A percentile compares a stretch with the other conserved stretches of the same genome.
Conservation (phyloP, 2,329 filamentous ascomycete species). For the Epichloe gansuensis region DNA sequence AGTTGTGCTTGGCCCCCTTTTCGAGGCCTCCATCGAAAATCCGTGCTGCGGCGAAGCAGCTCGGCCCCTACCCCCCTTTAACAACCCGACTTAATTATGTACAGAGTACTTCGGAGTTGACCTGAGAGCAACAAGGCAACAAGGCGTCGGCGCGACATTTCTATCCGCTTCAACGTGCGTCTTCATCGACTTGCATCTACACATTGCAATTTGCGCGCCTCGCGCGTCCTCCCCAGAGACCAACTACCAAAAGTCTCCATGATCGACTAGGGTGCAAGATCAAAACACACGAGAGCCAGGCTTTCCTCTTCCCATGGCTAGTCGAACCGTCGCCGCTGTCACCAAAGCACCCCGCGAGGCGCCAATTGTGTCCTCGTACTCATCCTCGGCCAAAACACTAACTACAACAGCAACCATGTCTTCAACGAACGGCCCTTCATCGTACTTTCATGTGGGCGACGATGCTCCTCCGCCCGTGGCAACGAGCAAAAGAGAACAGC, state of each 20-base stretch:
- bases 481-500: conserved; percentile 3
- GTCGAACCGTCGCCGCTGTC: background rate
- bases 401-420: conserved; percentile 1
- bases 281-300: background rate
- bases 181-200: background rate
- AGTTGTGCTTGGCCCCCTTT: background rate
- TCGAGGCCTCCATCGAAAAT: background rate
- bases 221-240: background rate
- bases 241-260: too few species aligned
- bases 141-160: background rate
- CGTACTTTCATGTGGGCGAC: conserved; percentile 11
- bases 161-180: background rate
- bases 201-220: background rate
- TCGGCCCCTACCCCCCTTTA: too few species aligned
- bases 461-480: conserved; percentile 12
- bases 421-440: background rate
- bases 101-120: too few species aligned
- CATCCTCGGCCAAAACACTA: conserved; percentile 1
- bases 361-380: background rate
- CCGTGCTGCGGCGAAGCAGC: too few species aligned
- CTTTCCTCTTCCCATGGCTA: background rate
- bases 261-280: too few species aligned
- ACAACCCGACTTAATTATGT: too few species aligned
- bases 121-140: too few species aligned
- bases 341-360: background rate